A percentile compares a stretch with the other conserved stretches of the same genome.
Evolutionary conservation across 805 yeast species (phyloP).

Genomic region (Monosporozyma aquatica): DNA sequence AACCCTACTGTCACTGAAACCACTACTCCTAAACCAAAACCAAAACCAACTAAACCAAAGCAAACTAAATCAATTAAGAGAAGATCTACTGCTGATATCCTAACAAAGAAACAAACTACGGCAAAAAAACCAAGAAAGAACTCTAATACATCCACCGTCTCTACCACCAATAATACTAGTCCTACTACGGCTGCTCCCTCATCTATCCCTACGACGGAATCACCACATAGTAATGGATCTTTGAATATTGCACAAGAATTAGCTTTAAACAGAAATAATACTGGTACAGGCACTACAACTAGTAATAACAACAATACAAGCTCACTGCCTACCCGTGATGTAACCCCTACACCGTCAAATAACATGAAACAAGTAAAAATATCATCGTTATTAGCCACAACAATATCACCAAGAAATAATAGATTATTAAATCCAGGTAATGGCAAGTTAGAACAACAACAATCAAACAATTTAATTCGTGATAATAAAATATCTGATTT

Average conservation of each 20-base stretch:
- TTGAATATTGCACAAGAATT: conserved; percentile 28
- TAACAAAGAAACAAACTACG: background rate
- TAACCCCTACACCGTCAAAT: background rate
- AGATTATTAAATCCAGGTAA: background rate
- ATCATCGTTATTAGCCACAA: conserved; percentile 11
- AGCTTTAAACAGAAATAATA: conserved; percentile 24
- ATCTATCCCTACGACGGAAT: background rate
- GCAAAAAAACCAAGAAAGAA: background rate
- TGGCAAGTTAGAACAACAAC: background rate
- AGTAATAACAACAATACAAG: conserved; percentile 9
- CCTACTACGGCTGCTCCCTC: background rate
- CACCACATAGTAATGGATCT: conserved; percentile 1
- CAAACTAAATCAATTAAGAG: conserved; percentile 1
- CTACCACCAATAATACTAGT: background rate
- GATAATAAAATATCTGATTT: background rate
- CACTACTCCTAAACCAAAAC: no score
- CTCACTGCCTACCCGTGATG: conserved; percentile 5
- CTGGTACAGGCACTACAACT: conserved; percentile 2
- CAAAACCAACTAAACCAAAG: background rate
- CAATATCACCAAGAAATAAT: background rate
- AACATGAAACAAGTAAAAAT: conserved; percentile 10
- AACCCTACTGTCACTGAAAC: no score
- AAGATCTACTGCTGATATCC: conserved; percentile 2
- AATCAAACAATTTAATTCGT: background rate
- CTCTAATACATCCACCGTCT: background rate